Evolutionary conservation across 129 eudicot species (phyloP), one percentile per base, ranked within the genome.

Genomic region (Chrysanthemum makinoi): DNA sequence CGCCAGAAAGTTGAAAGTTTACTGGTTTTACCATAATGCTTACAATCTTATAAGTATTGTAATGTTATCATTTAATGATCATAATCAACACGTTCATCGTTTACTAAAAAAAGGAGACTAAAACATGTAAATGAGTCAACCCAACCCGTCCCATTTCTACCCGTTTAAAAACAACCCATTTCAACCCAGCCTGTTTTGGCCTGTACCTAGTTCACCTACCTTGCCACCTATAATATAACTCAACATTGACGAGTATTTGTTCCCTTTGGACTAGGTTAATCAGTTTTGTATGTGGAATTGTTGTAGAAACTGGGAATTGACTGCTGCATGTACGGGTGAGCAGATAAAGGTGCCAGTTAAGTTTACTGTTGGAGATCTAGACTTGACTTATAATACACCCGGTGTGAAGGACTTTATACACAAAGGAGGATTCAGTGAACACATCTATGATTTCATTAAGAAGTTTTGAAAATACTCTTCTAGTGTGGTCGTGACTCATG

Each of bases 301-400:
- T 43, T 73, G 81, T 80, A 90, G 97, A 75, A 90, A 72, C 72
- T 90, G 97, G 97, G 89, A 90, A 75, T 70, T 90, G 17, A 83
- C 77, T 4, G 95, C 89, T 2, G 77, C 89, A 28, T 90, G 89
- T 86, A 90, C 97, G 0, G 88, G 91, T 17, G 82, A 68, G 62
- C 89, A 85, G 75, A 74, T 90, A 72, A 90, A 87, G 82, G 95
- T 90, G 71, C 97, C 97, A 0, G 95, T 88, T 28, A 90, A 85
- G 85, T 90, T 87, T 74, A 85, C 87, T 30, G 91, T 87, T 26
- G 97, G 97, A 18, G 97, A 90, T 83, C 78, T 87, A 56, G 97
- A 90, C 73, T 54, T 87, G 61, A 90, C 97, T 46, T 90, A 87
- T 59, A 87, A 85, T 52, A 87, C 86, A 22, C 91, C 87, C 4